Evolutionary conservation across 2,329 filamentous ascomycete genomes (phyloP), one percentile per base, ranked within the genome.

Genomic region (Domatiomyces globalis): DNA sequence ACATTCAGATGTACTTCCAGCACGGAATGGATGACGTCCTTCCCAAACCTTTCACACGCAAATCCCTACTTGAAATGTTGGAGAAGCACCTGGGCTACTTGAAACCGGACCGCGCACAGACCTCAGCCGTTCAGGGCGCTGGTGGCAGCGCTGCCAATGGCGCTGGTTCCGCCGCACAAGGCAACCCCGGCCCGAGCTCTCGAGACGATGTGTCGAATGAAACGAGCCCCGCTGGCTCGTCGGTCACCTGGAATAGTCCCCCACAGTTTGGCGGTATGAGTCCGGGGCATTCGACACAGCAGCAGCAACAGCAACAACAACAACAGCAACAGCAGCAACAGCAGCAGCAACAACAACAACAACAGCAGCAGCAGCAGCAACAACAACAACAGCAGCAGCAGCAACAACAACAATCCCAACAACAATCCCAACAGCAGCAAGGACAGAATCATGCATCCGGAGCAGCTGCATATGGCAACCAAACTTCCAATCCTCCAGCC

Each of bases 11-110:
- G 71, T 98, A 98, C 66, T 96, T 95, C 71, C 83, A 90, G 62
- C 89, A 94, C 70, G 92, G 90, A 44, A 95, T 98, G 89, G 94
- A 95, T 63, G 92, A 95, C 63, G 90, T 98, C 17, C 72, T 98
- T 54, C 90, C 92, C 0, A 98, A 98, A 65, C 92, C 92, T 0
- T 98, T 98, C 66, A 98, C 92, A 4, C 84, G 85, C 61, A 85
- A 88, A 59, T 86, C 85, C 42, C 86, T 92, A 72, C 76, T 87
- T 51, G 81, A 84, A 58, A 84, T 94, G 70, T 75, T 98, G 27
- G 86, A 92, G 67, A 94, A 90, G 63, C 87, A 95, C 64, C 74
- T 96, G 48, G 77, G 80, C n/a, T 84, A 88, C 64, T 75, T 95
- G 54, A 82, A 94, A 39, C 33, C 33, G 2, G 33, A 39, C 33